phyloP scores from a whole-genome alignment of 306 rosid genomes.

The Acmispon strigosus region DNA sequence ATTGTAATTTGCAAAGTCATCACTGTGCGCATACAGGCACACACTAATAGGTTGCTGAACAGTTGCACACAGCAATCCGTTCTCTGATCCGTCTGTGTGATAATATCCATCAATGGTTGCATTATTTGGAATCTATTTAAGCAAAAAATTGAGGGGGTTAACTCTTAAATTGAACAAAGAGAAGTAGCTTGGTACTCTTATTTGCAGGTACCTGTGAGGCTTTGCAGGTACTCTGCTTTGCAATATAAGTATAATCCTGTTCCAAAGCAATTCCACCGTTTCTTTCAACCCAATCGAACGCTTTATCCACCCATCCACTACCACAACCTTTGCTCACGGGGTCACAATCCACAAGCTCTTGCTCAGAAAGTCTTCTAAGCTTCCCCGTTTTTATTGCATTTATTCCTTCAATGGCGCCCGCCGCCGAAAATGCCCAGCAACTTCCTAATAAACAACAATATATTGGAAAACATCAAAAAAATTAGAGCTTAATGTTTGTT shows the following conservation, averaged over 20 bases:
- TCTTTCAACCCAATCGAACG: conserved; percentile 19
- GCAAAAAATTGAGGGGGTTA: background rate
- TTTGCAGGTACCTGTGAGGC: background rate
- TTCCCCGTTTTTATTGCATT: background rate
- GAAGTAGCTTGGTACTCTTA: no score
- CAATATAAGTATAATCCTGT: background rate
- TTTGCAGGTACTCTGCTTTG: conserved; percentile 19
- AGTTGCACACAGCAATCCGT: conserved; percentile 28
- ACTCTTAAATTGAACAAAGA: background rate
- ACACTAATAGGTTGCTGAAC: conserved; percentile 43
- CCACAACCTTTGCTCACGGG: background rate
- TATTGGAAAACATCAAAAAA: background rate
- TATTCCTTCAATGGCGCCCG: background rate
- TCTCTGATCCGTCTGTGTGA: conserved; percentile 30
- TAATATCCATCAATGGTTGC: conserved; percentile 18
- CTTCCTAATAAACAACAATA: background rate
- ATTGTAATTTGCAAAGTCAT: conserved; percentile 27
- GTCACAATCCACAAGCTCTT: background rate
- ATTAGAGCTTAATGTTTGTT: background rate
- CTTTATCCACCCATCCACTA: conserved; percentile 31
- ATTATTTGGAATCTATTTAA: background rate
- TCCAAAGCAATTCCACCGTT: background rate
- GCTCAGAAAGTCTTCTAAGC: background rate
- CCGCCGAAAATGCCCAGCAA: background rate
- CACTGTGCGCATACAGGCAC: conserved; percentile 13